A percentile compares a stretch with the other conserved stretches of the same genome.
phyloP scores from a whole-genome alignment of 1,284 basidiomycete genomes.

The Tremellales sp. region DNA sequence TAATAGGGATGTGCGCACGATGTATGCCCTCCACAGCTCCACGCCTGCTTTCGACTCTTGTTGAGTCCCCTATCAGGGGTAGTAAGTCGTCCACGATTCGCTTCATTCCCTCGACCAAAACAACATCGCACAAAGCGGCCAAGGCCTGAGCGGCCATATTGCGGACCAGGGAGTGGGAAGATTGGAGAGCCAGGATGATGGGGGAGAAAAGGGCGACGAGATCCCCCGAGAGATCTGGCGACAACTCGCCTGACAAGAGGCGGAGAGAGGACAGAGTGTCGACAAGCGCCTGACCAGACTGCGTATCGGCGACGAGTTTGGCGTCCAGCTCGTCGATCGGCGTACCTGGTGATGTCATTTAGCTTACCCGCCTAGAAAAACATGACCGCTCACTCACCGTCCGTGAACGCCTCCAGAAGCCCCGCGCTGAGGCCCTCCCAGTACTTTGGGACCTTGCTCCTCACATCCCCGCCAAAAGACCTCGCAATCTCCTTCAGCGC shows the following conservation, averaged over 20 bases:
- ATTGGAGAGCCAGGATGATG: constrained; percentile 71
- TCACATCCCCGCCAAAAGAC: constrained; percentile 69
- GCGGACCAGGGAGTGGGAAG: constrained; percentile 81
- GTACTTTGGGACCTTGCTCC: constrained; percentile 80
- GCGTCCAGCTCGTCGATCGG: constrained; percentile 19
- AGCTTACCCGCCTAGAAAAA: constrained; percentile 1
- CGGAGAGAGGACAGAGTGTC: constrained; percentile 89
- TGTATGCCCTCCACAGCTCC: constrained; percentile 87
- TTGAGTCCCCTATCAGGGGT: constrained; percentile 78
- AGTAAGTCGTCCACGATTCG: constrained; percentile 80
- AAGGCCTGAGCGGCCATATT: constrained; percentile 83
- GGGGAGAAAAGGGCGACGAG: constrained; percentile 71
- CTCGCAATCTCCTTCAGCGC: constrained; percentile 76
- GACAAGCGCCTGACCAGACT: constrained; percentile 88
- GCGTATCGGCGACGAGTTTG: constrained; percentile 9
- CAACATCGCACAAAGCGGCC: constrained; percentile 78
- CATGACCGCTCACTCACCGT: constrained; percentile 55
- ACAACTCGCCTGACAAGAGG: constrained; percentile 71
- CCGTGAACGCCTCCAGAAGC: constrained; percentile 62
- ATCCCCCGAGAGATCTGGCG: constrained; percentile 64
- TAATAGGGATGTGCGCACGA: constrained; percentile 69
- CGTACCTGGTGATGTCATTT: constrained; percentile 6
- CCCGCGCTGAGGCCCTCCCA: constrained; percentile 89
- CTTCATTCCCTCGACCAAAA: constrained; percentile 81
- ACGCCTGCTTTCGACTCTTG: constrained; percentile 74